phyloP scores from a whole-genome alignment of 768 basidiomycete species.

The Leccinum olivaceopallidum region DNA sequence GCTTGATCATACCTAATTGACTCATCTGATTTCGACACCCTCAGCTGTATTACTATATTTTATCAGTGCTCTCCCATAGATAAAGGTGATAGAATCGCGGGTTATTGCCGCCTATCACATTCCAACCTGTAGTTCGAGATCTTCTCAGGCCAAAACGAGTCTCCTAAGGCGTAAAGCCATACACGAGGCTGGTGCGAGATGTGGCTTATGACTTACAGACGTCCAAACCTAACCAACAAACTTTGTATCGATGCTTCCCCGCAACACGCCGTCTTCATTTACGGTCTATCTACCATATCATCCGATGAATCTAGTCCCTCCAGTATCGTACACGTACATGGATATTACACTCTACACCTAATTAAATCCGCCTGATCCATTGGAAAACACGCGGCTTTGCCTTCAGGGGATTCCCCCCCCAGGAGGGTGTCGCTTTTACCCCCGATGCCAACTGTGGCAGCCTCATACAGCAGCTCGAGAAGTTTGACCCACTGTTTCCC shows the following conservation, averaged over 20 bases:
- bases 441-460: constrained; percentile 55
- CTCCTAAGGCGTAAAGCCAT: constrained; percentile 12
- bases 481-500: constrained; percentile 81
- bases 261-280: constrained; percentile 31
- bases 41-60: constrained; percentile 5
- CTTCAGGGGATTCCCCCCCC: constrained; percentile 62
- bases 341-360: constrained; percentile 15
- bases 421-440: constrained; percentile 38
- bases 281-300: constrained; percentile 8
- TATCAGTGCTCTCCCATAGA: constrained; percentile 15
- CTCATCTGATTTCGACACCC: not conserved
- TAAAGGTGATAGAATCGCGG: constrained; percentile 20
- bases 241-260: constrained; percentile 28
- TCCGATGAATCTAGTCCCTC: constrained; percentile 6
- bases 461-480: constrained; percentile 63
- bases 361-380: constrained; percentile 4
- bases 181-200: constrained; percentile 22
- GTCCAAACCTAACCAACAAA: constrained; percentile 18
- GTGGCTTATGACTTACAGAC: constrained; percentile 6
- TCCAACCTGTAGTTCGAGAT: not conserved
- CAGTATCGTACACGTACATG: constrained; percentile 16
- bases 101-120: constrained; percentile 9
- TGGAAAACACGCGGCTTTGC: constrained; percentile 52
- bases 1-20: not conserved
- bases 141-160: constrained; percentile 6